These are phyloP conservation scores for Austroboletus rostrupii DNA, from an alignment of 1,284 basidiomycete genomes.

Conservation along the genomic window DNA sequence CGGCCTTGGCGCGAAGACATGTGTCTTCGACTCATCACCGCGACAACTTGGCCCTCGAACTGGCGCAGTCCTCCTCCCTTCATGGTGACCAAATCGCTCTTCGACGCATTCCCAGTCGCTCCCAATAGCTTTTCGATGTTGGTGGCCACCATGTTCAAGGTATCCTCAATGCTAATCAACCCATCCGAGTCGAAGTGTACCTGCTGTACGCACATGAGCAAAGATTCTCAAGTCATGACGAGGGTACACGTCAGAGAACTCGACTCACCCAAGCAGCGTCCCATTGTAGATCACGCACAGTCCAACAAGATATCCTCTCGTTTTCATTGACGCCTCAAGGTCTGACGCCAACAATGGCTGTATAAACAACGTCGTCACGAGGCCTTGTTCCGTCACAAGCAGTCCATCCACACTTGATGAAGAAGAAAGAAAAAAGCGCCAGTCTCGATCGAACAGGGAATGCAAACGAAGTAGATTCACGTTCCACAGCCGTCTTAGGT, in stretches of 20 bases:
- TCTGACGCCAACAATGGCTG: conserved; percentile 73
- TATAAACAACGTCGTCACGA: conserved; percentile 57
- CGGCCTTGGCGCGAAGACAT: too few species aligned
- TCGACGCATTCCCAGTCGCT: conserved; percentile 27
- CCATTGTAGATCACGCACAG: conserved; percentile 57
- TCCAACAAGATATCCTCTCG: conserved; percentile 38
- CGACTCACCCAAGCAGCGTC: conserved; percentile 35
- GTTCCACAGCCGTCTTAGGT: conserved; percentile 54
- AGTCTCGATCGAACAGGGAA: too few species aligned
- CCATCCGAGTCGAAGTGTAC: conserved; percentile 19
- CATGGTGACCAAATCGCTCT: conserved; percentile 50
- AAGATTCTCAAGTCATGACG: neutral
- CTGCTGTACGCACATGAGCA: conserved; percentile 15
- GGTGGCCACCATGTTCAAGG: conserved; percentile 22
- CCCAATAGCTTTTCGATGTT: conserved; percentile 54
- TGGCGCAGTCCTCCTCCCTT: conserved; percentile 38
- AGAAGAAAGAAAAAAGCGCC: too few species aligned
- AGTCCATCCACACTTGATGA: conserved; percentile 63
- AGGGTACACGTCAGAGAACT: neutral
- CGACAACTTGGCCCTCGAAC: conserved; percentile 31
- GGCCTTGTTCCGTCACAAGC: conserved; percentile 64
- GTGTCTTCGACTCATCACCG: too few species aligned
- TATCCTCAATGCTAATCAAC: conserved; percentile 22
- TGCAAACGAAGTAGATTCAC: conserved; percentile 28
- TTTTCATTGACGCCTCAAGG: conserved; percentile 31